These are phyloP conservation scores for Pneumocystis canis DNA, from an alignment of 1,139 yeast species.

Conservation along the genomic window DNA sequence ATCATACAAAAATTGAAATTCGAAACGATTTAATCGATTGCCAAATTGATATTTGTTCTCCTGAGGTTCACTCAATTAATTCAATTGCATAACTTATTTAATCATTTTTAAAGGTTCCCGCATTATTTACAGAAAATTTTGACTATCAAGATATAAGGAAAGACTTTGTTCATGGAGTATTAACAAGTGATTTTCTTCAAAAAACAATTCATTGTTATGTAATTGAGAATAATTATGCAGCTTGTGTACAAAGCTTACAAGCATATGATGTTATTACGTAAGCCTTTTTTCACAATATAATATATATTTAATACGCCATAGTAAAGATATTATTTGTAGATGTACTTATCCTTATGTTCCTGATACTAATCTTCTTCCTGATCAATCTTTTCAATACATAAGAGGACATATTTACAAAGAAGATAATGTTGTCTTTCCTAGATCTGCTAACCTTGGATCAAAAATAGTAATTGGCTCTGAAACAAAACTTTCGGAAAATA, in stretches of 20 bases:
- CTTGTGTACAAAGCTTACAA: slow-evolving; percentile 85
- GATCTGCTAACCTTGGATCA: slow-evolving; percentile 79
- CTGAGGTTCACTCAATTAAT: slow-evolving; percentile 35
- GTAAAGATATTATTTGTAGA: slow-evolving; percentile 74
- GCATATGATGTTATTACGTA: slow-evolving; percentile 72
- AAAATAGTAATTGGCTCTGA: slow-evolving; percentile 50
- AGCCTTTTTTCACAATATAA: neutral
- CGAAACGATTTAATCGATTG: slow-evolving; percentile 92
- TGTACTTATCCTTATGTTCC: slow-evolving; percentile 90
- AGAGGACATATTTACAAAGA: slow-evolving; percentile 71
- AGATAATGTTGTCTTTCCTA: slow-evolving; percentile 72
- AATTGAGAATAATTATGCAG: slow-evolving; percentile 64
- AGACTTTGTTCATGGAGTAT: slow-evolving; percentile 82
- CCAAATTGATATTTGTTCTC: slow-evolving; percentile 87
- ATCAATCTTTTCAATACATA: slow-evolving; percentile 63
- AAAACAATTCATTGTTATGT: slow-evolving; percentile 84
- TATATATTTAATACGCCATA: neutral
- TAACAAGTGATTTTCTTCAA: slow-evolving; percentile 77
- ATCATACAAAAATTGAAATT: slow-evolving; percentile 60
- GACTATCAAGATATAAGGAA: slow-evolving; percentile 77
- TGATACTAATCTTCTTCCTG: slow-evolving; percentile 59
- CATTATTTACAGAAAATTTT: slow-evolving; percentile 86
- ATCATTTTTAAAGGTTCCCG: slow-evolving; percentile 37
- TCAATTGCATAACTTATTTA: neutral
- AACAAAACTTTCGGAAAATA: slow-evolving; percentile 36